Percentiles rank a stretch among this genome's conserved stretches.
phyloP scores from a whole-genome alignment of 495 filamentous ascomycete species.

The Penicillium turbatum region DNA sequence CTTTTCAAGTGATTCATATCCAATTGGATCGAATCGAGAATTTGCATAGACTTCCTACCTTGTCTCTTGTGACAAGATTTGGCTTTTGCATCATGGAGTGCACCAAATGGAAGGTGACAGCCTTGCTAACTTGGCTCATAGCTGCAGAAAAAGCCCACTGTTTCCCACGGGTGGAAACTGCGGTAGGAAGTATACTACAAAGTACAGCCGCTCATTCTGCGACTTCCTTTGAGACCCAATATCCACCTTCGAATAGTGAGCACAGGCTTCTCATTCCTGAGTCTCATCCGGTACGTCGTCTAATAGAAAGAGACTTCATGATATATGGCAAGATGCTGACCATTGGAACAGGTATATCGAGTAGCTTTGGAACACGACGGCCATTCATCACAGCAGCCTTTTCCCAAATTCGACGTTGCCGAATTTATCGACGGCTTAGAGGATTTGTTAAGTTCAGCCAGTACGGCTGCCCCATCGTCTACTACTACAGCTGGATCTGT shows the following conservation, averaged over 20 bases:
- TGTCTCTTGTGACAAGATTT: conserved; percentile 1
- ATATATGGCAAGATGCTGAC: conserved; percentile 6
- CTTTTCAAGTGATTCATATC: conserved; percentile 8
- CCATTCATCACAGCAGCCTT: conserved; percentile 35
- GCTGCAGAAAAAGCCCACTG: conserved; percentile 25
- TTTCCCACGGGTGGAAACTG: conserved; percentile 20
- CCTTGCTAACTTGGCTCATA: conserved; percentile 38
- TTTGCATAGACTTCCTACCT: conserved; percentile 5
- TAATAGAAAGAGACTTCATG: neutral
- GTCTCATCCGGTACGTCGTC: conserved; percentile 36
- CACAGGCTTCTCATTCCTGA: conserved; percentile 25
- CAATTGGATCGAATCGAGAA: conserved; percentile 10
- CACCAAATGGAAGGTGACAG: conserved; percentile 19
- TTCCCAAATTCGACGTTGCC: conserved; percentile 24
- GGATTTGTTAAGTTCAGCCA: conserved; percentile 17
- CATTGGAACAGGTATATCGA: conserved; percentile 30
- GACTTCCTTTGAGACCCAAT: conserved; percentile 34
- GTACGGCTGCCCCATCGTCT: neutral
- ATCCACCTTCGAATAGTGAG: conserved; percentile 28
- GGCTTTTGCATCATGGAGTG: conserved; percentile 17
- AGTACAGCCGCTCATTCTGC: conserved; percentile 17
- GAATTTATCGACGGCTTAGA: conserved; percentile 24
- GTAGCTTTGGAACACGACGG: conserved; percentile 41
- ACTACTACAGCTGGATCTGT: neutral
- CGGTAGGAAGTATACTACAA: conserved; percentile 12